A percentile compares a stretch with the other conserved stretches of the same genome.
Evolutionary conservation across 805 yeast genomes (phyloP).

Genomic region (Saturnispora ahearnii): DNA sequence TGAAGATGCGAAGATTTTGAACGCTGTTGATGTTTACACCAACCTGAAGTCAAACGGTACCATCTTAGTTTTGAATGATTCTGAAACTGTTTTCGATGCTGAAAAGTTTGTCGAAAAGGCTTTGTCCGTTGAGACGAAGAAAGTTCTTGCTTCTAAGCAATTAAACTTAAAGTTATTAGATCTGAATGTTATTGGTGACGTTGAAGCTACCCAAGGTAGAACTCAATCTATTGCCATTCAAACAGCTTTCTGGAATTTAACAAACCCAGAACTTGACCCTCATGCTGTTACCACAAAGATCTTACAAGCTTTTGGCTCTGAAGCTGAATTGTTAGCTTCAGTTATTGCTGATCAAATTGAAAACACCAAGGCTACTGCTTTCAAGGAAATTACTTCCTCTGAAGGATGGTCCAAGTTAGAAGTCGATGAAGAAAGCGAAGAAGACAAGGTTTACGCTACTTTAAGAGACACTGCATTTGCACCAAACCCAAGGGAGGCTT

Average conservation of each 20-base stretch:
- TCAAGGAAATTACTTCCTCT: constrained; percentile 30
- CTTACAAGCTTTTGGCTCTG: constrained; percentile 72
- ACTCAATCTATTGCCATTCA: constrained; percentile 67
- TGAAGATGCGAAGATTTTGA: constrained; percentile 48
- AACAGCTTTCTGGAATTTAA: constrained; percentile 69
- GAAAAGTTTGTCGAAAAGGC: constrained; percentile 40
- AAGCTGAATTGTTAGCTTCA: constrained; percentile 69
- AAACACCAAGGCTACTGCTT: constrained; percentile 40
- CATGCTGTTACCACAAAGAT: constrained; percentile 68
- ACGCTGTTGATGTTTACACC: constrained; percentile 52
- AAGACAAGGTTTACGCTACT: constrained; percentile 44
- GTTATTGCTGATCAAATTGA: constrained; percentile 59
- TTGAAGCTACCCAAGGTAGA: constrained; percentile 67
- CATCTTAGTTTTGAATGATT: constrained; percentile 35
- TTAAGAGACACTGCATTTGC: constrained; percentile 48
- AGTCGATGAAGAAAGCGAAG: constrained; percentile 17
- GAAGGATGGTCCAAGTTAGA: constrained; percentile 25
- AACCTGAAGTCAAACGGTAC: constrained; percentile 49
- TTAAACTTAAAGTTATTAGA: constrained; percentile 52
- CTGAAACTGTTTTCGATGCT: constrained; percentile 33
- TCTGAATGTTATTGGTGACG: constrained; percentile 51
- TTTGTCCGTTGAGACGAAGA: constrained; percentile 47
- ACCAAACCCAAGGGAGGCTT: constrained; percentile 51
- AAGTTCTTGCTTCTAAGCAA: constrained; percentile 41
- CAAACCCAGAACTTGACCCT: constrained; percentile 48